Evolutionary conservation across 1,284 basidiomycete genomes (phyloP).

Genomic region (Cutaneotrichosporon sp.): DNA sequence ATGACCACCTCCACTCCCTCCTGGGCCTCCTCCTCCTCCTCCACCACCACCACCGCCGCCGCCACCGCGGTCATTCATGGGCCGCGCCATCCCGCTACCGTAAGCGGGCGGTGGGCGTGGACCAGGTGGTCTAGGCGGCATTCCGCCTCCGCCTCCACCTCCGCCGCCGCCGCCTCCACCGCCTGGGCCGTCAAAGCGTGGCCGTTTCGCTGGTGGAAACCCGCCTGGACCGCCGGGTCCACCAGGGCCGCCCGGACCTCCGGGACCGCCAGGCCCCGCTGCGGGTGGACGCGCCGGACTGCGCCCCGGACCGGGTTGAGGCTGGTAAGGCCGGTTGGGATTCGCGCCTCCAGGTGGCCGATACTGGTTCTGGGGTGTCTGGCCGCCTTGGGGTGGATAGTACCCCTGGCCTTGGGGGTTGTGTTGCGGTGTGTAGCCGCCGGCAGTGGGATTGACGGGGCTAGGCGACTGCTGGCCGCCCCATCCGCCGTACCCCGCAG

Average conservation of each 20-base stretch:
- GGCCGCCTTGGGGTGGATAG: constrained; percentile 7
- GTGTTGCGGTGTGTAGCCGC: constrained; percentile 17
- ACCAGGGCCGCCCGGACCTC: constrained; percentile 7
- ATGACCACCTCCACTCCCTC: background rate
- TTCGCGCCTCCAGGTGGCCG: too few species aligned
- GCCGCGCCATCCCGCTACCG: constrained; percentile 13
- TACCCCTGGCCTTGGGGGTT: constrained; percentile 22
- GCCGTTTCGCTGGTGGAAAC: constrained; percentile 59
- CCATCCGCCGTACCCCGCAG: background rate
- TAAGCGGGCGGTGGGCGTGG: constrained; percentile 12
- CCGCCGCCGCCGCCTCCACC: constrained; percentile 6
- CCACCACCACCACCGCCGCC: constrained; percentile 20
- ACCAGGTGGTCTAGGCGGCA: constrained; percentile 21
- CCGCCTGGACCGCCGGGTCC: constrained; percentile 15
- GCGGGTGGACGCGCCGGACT: constrained; percentile 7
- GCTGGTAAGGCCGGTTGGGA: constrained; percentile 30
- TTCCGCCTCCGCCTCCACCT: constrained; percentile 48
- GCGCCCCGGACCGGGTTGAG: constrained; percentile 12
- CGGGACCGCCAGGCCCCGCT: background rate
- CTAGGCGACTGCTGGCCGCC: constrained; percentile 1
- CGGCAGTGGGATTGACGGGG: constrained; percentile 3
- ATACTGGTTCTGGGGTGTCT: background rate
- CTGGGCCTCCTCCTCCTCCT: too few species aligned
- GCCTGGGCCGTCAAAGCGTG: constrained; percentile 69
- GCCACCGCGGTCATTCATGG: constrained; percentile 38